These are phyloP conservation scores for Monosporascus sp. DNA, from an alignment of 2,329 filamentous ascomycete species.

Conservation along the genomic window DNA sequence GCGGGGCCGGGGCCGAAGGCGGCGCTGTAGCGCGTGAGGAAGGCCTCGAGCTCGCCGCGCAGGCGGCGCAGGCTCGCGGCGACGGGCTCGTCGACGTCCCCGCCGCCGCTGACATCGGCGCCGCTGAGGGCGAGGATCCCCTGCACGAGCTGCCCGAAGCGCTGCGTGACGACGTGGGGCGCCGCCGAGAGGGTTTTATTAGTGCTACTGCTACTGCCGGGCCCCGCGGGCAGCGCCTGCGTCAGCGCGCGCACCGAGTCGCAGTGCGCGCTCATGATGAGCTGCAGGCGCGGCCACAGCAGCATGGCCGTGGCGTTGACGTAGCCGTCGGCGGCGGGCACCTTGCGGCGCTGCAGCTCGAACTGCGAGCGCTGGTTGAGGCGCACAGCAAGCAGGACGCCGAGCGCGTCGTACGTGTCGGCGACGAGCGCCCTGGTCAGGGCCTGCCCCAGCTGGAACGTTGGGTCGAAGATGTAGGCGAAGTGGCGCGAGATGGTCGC, in stretches of 20 bases:
- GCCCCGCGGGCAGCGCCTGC: conserved; percentile 44
- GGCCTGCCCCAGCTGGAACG: conserved; percentile 74
- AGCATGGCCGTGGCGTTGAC: conserved; percentile 95
- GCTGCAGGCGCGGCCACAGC: conserved; percentile 91
- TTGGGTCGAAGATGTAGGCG: conserved; percentile 81
- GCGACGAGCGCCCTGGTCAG: conserved; percentile 73
- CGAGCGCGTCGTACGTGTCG: conserved; percentile 76
- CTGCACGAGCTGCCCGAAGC: conserved; percentile 90
- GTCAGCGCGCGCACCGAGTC: conserved; percentile 69
- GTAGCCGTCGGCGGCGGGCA: conserved; percentile 84
- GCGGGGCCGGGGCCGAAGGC: conserved; percentile 59
- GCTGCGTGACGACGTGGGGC: conserved; percentile 85
- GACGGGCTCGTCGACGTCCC: conserved; percentile 92
- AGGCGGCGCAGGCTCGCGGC: conserved; percentile 73
- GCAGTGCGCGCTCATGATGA: conserved; percentile 88
- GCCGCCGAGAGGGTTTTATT: conserved; percentile 57
- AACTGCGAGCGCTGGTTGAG: conserved; percentile 94
- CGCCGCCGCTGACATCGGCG: conserved; percentile 82
- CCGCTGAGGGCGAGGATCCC: conserved; percentile 76
- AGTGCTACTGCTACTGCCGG: conserved; percentile 28
- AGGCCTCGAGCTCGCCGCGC: conserved; percentile 75
- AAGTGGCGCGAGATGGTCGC: conserved; percentile 78
- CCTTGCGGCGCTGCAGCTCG: conserved; percentile 82
- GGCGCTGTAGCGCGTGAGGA: conserved; percentile 72
- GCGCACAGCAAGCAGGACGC: conserved; percentile 83